Base-by-base conservation (phyloP, 306 rosid genomes). In the Leucaena leucocephala region DNA sequence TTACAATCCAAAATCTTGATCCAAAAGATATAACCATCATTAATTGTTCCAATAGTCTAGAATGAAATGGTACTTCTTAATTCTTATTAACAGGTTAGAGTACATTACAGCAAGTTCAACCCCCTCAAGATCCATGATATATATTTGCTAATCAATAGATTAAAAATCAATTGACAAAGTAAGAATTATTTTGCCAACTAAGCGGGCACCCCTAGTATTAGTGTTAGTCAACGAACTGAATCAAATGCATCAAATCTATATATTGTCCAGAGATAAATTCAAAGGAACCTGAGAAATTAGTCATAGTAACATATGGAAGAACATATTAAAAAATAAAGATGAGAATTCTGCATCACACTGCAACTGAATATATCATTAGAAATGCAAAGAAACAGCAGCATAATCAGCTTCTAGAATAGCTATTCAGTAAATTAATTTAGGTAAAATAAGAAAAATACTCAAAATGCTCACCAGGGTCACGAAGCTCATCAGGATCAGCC, bases 401-500 rank as follows among this genome's bases (percentile, higher is more conserved):
- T 49, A 54, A 61, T 8, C 50, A 9, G 45, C 38, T 39, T 77
- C 58, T 59, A 57, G 15, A 59, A 75, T 64, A 65, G 42, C 33
- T 8, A 49, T 34, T 35, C 8, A 8, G 33, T 8, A 0, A 34
- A 64, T 71, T 63, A 21, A 64, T 71, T 63, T 22, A 48, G 21
- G 74, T 4, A 50, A 73, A 76, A 66, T 27, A 52, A 44, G 64
- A 72, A 81, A 61, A 59, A 52, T 77, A 62, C 78, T 17, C 74
- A 27, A 78, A 76, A 52, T 22, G 79, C 94, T 87, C 59, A 93
- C 97, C 92, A 43, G 94, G 93, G 86, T 90, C 94, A 88, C 97
- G 97, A 73, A 93, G 97, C 86, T 93, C 97, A 74, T 93, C 97
- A 3, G 97, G 97, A 82, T 93, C 97, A 73, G 97, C 97, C 90